Evolutionary conservation across 2,329 filamentous ascomycete genomes (phyloP), one percentile per base, ranked within the genome.

Genomic region (Penicillium hordei): DNA sequence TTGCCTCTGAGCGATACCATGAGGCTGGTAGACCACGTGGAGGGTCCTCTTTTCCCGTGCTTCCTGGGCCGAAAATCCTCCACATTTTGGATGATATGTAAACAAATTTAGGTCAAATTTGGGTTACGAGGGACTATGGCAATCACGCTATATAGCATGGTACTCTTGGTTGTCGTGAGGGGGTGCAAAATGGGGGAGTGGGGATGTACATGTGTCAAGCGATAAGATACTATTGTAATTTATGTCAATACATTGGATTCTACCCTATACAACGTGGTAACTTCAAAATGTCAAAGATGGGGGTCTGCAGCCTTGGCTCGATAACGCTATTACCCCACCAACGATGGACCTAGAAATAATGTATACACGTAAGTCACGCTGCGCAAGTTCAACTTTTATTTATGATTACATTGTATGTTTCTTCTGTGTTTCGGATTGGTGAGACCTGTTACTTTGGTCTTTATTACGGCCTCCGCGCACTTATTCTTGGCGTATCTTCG

Each of bases 1-100:
- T 60, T 2, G 60, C 62, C 23, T 63, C 60, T 3, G 66, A 68
- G n/a, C 60, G 62, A 56, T 69, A 68, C 66, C 66, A 68, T 60
- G 64, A 68, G 23, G 65, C 60, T 2, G 66, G 67, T 0, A 68
- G 57, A 21, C 58, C 60, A 21, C 62, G 60, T 25, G 60, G 61
- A 7, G 56, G 21, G 2, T 52, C 44, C 39, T 52, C 48, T 15
- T 57, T 42, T 13, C 40, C 36, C 1, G 38, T 36, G 10, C 12
- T 52, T 5, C 48, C 39, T 13, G 52, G 25, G 5, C 23, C 46
- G 13, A 61, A 56, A 23, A 52, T 23, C 15, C 50, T 54, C 61
- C 61, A 63, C 61, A 63, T 63, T n/a, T 15, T 58, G 9, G 5
- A 39, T 53, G 7, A n/a, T 43, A 8, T 27, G 23, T 27, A 12